These are phyloP conservation scores for Penicillium sp. DNA, from an alignment of 2,329 filamentous ascomycete genomes.

Conservation along the genomic window DNA sequence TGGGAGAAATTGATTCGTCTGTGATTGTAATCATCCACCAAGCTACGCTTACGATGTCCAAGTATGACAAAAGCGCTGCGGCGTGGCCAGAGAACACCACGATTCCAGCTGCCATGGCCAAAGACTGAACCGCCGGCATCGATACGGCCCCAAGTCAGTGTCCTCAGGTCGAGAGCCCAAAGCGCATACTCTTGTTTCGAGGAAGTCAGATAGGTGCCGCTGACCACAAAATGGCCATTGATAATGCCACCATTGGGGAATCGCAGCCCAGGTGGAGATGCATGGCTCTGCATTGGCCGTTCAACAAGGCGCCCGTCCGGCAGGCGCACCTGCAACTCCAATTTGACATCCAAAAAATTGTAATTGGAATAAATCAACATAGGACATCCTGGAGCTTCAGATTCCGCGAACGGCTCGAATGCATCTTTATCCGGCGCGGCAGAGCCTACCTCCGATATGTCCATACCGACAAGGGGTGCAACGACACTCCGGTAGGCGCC, in stretches of 20 bases:
- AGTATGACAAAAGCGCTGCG: slow-evolving; percentile 94
- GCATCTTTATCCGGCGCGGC: slow-evolving; percentile 36
- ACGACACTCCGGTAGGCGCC: slow-evolving; percentile 95
- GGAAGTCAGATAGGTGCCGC: slow-evolving; percentile 92
- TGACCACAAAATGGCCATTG: slow-evolving; percentile 94
- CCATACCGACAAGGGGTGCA: slow-evolving; percentile 59
- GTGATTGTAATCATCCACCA: slow-evolving; percentile 98
- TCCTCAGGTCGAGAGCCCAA: slow-evolving; percentile 87
- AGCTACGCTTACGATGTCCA: slow-evolving; percentile 83
- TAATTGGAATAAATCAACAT: slow-evolving; percentile 99
- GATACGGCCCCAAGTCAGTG: slow-evolving; percentile 88
- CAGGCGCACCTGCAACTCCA: slow-evolving; percentile 83
- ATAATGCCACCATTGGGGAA: slow-evolving; percentile 96
- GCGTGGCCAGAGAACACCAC: slow-evolving; percentile 86
- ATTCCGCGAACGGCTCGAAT: slow-evolving; percentile 30
- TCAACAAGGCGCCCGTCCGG: slow-evolving; percentile 79
- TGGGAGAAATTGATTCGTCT: slow-evolving; percentile 96
- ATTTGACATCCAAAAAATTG: slow-evolving; percentile 94
- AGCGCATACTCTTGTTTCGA: slow-evolving; percentile 97
- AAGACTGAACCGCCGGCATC: slow-evolving; percentile 93
- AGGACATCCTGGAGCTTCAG: slow-evolving; percentile 45
- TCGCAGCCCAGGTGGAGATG: slow-evolving; percentile 83
- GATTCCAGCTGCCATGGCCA: slow-evolving; percentile 95
- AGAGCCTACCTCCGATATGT: slow-evolving; percentile 42
- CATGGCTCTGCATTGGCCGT: slow-evolving; percentile 73